Evolutionary conservation across 75 land plant species (phyloP).

Genomic region (Ceratopteris richardii): DNA sequence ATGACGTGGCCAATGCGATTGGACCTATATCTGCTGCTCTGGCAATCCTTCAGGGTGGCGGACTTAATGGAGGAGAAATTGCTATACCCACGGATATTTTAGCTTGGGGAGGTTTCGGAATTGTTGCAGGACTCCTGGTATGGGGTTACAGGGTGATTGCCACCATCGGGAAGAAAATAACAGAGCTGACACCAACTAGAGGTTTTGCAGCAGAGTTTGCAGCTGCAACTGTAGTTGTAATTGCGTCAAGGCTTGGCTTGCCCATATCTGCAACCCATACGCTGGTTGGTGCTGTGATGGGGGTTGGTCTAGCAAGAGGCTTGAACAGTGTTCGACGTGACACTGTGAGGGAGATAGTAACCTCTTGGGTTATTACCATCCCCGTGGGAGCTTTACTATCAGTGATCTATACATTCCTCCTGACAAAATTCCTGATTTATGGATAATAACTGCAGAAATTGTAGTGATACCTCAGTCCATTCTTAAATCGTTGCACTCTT

Average conservation of each 20-base stretch:
- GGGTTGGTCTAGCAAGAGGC: constrained; percentile 94
- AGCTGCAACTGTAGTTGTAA: constrained; percentile 89
- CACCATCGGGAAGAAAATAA: constrained; percentile 96
- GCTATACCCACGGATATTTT: constrained; percentile 74
- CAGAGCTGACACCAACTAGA: constrained; percentile 92
- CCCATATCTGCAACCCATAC: constrained; percentile 98
- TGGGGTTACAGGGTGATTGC: constrained; percentile 98
- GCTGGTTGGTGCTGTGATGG: constrained; percentile 97
- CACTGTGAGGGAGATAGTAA: constrained; percentile 78
- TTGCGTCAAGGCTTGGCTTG: constrained; percentile 86
- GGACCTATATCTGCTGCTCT: constrained; percentile 90
- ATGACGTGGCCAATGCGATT: constrained; percentile 96
- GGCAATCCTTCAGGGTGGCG: constrained; percentile 65
- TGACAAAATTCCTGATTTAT: constrained; percentile 47
- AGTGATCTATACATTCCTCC: constrained; percentile 61
- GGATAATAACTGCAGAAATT: not conserved
- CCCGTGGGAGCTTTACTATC: constrained; percentile 82
- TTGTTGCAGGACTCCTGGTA: constrained; percentile 82
- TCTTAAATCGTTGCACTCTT: no score
- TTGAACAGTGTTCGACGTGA: constrained; percentile 81
- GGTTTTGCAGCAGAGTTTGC: constrained; percentile 99
- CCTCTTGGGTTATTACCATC: constrained; percentile 90
- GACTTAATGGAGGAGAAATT: constrained; percentile 36
- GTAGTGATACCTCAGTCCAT: no score
- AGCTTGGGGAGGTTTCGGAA: constrained; percentile 99